Conservation (phyloP, 163 green algal genomes). For the Chlorella variabilis region DNA sequence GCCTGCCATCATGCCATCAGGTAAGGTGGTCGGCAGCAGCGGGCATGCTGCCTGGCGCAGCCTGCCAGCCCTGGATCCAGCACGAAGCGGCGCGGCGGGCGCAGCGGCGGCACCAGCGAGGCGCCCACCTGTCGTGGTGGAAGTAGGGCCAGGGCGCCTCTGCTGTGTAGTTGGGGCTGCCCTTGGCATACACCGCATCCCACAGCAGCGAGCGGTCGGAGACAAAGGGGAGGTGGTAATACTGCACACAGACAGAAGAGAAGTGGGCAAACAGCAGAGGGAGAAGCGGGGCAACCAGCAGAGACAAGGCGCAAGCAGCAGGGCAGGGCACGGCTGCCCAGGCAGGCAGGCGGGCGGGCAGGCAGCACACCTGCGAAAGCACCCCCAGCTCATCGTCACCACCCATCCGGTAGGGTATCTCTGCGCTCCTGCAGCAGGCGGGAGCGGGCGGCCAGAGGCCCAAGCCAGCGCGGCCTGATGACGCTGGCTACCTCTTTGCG, state of each 20-base stretch:
- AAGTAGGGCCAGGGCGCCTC: constrained; percentile 2
- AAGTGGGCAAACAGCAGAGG: no score
- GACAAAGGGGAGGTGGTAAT: neutral
- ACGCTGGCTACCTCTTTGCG: no score
- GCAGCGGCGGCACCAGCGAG: no score
- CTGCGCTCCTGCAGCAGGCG: neutral
- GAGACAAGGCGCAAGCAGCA: neutral
- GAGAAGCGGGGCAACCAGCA: no score
- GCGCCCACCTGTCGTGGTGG: neutral
- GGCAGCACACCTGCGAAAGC: neutral
- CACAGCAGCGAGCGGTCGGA: neutral
- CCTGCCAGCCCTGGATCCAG: no score
- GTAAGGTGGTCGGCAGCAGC: neutral
- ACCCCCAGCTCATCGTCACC: neutral
- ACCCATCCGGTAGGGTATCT: constrained; percentile 3
- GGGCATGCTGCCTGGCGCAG: neutral
- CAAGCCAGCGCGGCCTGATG: no score
- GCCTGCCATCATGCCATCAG: no score
- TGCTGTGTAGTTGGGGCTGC: neutral
- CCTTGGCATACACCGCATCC: neutral
- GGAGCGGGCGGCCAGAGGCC: no score
- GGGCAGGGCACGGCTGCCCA: no score
- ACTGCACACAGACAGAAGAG: constrained; percentile 3
- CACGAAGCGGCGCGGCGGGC: no score
- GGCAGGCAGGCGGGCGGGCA: no score